Conservation (phyloP, 2,329 filamentous ascomycete genomes). For the Thyridium curvatum region DNA sequence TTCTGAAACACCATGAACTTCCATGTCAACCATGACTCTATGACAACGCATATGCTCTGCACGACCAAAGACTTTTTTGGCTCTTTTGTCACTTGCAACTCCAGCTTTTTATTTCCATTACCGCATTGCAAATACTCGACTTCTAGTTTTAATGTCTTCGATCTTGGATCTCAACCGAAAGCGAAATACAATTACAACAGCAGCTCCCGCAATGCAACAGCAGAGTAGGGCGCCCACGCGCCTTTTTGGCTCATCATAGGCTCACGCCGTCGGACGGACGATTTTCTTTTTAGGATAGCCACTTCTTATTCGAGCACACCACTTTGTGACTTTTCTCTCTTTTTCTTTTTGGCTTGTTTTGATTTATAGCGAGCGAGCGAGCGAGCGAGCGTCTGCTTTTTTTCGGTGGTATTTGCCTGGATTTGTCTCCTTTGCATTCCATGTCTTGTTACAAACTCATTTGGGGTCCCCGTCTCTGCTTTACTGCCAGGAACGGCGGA, state of each 20-base stretch:
- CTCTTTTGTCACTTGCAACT: too few relatives aligned
- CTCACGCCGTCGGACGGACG: too few relatives aligned
- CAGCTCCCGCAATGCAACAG: background rate
- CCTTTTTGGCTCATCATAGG: conserved; percentile 12
- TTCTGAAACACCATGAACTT: background rate
- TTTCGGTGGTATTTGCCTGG: conserved; percentile 17
- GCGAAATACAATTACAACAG: too few relatives aligned
- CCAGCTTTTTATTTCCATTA: too few relatives aligned
- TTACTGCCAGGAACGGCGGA: background rate
- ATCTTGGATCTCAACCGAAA: too few relatives aligned
- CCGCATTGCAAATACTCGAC: too few relatives aligned
- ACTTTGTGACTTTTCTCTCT: conserved; percentile 6
- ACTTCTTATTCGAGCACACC: conserved; percentile 1
- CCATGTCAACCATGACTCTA: too few relatives aligned
- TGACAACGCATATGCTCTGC: too few relatives aligned
- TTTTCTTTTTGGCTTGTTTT: conserved; percentile 7
- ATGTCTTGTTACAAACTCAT: background rate
- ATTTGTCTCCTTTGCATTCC: conserved; percentile 4
- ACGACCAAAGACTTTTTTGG: too few relatives aligned
- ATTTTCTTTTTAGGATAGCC: conserved; percentile 11
- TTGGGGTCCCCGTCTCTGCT: too few relatives aligned
- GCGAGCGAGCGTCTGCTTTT: conserved; percentile 31
- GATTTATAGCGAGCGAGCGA: conserved; percentile 18
- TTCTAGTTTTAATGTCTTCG: too few relatives aligned
- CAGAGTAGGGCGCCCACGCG: background rate